Evolutionary conservation across 176 grass and related monocot species (phyloP).

Genomic region (Bolboschoenus planiculmis): DNA sequence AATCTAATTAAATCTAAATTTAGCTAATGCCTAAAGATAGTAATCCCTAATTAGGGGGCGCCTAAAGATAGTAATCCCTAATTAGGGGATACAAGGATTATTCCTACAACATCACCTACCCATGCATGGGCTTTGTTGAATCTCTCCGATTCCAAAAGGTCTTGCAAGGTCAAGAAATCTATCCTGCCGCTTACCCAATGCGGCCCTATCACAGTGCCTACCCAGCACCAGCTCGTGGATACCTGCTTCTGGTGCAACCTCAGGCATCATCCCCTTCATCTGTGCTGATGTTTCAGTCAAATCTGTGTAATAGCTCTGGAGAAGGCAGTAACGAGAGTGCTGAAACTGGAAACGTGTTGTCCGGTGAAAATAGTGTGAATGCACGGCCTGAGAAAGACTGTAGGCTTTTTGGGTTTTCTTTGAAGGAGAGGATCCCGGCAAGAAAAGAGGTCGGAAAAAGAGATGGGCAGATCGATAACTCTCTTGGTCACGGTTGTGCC

Average conservation of each 20-base stretch:
- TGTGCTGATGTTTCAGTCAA: conserved; percentile 66
- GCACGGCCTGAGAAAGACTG: conserved; percentile 33
- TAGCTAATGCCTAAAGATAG: too few species aligned
- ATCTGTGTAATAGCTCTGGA: conserved; percentile 1
- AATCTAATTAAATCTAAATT: too few species aligned
- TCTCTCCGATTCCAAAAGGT: conserved; percentile 71
- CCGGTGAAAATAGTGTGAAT: neutral
- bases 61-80: too few species aligned
- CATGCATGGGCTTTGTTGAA: conserved; percentile 53
- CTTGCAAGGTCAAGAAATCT: conserved; percentile 99
- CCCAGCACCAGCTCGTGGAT: conserved; percentile 30
- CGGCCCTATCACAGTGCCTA: conserved; percentile 26
- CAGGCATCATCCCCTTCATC: conserved; percentile 61
- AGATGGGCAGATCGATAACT: conserved; percentile 29
- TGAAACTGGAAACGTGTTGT: conserved; percentile 9
- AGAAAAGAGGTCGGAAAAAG: conserved; percentile 22
- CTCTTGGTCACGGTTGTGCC: conserved; percentile 30
- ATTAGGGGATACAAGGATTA: too few species aligned
- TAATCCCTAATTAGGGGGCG: too few species aligned
- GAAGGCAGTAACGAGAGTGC: conserved; percentile 18
- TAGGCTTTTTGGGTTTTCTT: conserved; percentile 76
- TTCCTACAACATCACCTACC: conserved; percentile 37
- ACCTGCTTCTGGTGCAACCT: conserved; percentile 21
- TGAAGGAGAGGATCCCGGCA: conserved; percentile 47
- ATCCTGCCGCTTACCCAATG: conserved; percentile 19